phyloP scores from a whole-genome alignment of 2,329 filamentous ascomycete species.

The Colletotrichum melonis region DNA sequence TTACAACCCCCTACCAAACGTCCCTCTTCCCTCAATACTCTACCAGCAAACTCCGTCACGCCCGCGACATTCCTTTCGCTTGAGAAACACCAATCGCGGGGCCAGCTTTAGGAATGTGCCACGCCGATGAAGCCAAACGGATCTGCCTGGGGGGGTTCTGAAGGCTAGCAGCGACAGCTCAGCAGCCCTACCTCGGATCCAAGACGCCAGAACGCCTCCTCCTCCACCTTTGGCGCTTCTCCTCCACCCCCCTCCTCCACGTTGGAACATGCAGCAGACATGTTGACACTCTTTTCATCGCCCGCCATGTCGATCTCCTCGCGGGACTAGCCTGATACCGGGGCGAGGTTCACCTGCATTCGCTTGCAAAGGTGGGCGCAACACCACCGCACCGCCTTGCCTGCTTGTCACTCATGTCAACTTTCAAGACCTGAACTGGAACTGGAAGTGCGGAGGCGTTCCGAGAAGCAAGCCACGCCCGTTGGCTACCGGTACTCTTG shows the following conservation, averaged over 20 bases:
- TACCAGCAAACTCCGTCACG: background rate
- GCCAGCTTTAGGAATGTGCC: slow-evolving; percentile 22
- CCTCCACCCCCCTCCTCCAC: background rate
- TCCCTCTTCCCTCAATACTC: background rate
- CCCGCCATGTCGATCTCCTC: slow-evolving; percentile 8
- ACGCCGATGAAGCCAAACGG: slow-evolving; percentile 14
- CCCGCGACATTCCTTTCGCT: slow-evolving; percentile 14
- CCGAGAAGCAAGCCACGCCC: background rate
- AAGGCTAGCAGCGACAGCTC: slow-evolving; percentile 3
- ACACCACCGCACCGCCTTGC: background rate
- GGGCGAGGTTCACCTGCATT: slow-evolving; percentile 2
- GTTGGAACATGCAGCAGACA: background rate
- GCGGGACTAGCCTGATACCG: slow-evolving; percentile 21
- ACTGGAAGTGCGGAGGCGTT: background rate
- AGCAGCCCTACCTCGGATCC: slow-evolving; percentile 8
- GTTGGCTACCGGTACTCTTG: background rate
- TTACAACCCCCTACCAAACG: too few relatives aligned
- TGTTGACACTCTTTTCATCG: background rate
- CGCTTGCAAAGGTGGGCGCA: background rate
- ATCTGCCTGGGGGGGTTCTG: background rate
- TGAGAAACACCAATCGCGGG: slow-evolving; percentile 21
- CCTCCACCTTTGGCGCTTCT: background rate
- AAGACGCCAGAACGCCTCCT: background rate
- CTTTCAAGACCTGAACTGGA: background rate
- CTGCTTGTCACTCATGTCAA: background rate